These are phyloP conservation scores for Penicillium atrosanguineum DNA, from an alignment of 495 filamentous ascomycete genomes.

Conservation along the genomic window DNA sequence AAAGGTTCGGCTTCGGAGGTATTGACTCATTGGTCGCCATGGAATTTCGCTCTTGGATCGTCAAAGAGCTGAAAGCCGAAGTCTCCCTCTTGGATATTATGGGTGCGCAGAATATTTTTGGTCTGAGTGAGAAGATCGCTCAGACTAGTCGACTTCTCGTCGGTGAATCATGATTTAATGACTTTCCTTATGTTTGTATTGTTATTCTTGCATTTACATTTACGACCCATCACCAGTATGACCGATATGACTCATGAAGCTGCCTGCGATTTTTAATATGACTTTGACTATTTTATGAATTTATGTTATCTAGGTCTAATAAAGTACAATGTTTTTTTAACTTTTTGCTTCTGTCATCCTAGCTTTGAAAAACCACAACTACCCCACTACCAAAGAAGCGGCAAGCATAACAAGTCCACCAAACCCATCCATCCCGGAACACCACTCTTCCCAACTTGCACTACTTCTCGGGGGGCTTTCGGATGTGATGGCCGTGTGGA, in stretches of 20 bases:
- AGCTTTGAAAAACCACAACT: too few species aligned
- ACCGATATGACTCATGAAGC: background rate
- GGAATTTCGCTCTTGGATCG: conserved; percentile 47
- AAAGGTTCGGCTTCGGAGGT: conserved; percentile 30
- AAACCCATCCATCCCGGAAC: conserved; percentile 43
- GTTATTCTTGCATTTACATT: background rate
- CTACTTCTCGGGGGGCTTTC: conserved; percentile 4
- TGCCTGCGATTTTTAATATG: background rate
- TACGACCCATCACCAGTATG: background rate
- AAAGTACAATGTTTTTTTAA: background rate
- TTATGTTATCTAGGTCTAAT: background rate
- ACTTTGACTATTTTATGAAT: background rate
- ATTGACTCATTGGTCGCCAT: conserved; percentile 49
- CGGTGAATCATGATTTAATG: background rate
- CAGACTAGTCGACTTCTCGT: conserved; percentile 7
- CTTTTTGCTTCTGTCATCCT: too few species aligned
- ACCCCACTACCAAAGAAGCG: conserved; percentile 31
- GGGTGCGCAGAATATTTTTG: conserved; percentile 25
- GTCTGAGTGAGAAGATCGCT: conserved; percentile 26
- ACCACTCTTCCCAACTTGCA: conserved; percentile 46
- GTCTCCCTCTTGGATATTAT: conserved; percentile 41
- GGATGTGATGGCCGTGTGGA: conserved; percentile 1
- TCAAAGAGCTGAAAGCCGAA: conserved; percentile 34
- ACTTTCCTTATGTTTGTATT: background rate
- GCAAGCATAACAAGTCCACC: conserved; percentile 44